These are phyloP conservation scores for Fragilariopsis cylindrus DNA, from an alignment of 108 stramenopile genomes.

Conservation along the genomic window DNA sequence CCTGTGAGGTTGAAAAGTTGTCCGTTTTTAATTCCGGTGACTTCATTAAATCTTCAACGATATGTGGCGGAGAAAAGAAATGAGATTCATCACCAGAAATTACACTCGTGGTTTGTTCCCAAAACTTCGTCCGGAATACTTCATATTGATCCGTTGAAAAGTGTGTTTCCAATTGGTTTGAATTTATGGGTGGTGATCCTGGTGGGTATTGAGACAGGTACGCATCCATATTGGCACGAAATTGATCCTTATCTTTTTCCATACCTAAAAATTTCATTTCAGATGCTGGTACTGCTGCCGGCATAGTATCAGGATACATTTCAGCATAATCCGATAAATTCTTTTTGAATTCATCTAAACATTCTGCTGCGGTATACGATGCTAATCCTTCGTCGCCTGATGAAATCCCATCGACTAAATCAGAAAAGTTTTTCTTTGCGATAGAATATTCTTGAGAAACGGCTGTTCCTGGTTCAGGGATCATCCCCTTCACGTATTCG, in stretches of 20 bases:
- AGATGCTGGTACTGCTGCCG: conserved; percentile 70
- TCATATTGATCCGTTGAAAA: conserved; percentile 80
- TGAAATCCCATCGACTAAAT: conserved; percentile 59
- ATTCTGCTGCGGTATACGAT: conserved; percentile 39
- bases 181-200: conserved; percentile 67
- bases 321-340: conserved; percentile 68
- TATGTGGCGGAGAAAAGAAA: conserved; percentile 67
- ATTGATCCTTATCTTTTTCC: conserved; percentile 81
- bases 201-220: conserved; percentile 78
- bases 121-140: conserved; percentile 78
- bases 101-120: conserved; percentile 73
- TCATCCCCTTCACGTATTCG: conserved; percentile 73
- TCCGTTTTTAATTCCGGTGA: conserved; percentile 38
- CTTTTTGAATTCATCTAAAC: conserved; percentile 71
- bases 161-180: conserved; percentile 57
- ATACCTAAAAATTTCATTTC: conserved; percentile 71
- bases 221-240: conserved; percentile 71
- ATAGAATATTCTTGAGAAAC: conserved; percentile 79
- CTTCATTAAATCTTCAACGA: conserved; percentile 57
- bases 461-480: conserved; percentile 76
- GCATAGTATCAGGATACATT: conserved; percentile 66
- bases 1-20: not conserved
- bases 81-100: conserved; percentile 76
- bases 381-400: conserved; percentile 57
- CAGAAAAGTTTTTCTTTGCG: conserved; percentile 75